Conservation (phyloP, 202 grass and related monocot genomes). For the Dendrocalamus latiflorus region DNA sequence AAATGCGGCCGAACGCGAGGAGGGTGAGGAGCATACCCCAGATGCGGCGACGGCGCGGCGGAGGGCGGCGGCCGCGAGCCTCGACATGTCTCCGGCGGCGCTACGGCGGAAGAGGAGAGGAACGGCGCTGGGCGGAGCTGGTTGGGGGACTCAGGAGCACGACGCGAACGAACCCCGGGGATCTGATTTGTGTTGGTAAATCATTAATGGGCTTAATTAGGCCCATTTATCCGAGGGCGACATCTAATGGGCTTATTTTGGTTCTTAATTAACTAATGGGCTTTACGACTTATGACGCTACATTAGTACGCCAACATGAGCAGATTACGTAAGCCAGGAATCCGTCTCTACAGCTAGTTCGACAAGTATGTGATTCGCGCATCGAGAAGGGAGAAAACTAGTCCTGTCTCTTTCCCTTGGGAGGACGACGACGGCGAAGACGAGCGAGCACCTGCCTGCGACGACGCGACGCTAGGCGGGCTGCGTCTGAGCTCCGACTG, state of each 20-base stretch:
- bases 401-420: background rate
- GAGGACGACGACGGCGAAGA: background rate
- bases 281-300: background rate
- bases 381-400: background rate
- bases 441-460: background rate
- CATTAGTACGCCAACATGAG: fast-evolving
- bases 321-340: background rate
- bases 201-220: background rate
- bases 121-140: background rate
- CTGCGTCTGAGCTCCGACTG: background rate
- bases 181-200: background rate
- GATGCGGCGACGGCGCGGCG: slow-evolving; percentile 1
- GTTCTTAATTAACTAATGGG: background rate
- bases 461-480: background rate
- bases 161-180: background rate
- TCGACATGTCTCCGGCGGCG: slow-evolving; percentile 42
- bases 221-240: background rate
- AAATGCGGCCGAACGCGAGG: background rate
- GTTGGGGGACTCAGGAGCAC: background rate
- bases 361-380: background rate
- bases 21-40: background rate
- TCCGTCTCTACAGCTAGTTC: background rate
- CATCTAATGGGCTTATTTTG: background rate
- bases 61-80: slow-evolving; percentile 29
- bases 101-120: slow-evolving; percentile 19